phyloP scores from a whole-genome alignment of 2,329 filamentous ascomycete genomes.

The Esteya vermicola region DNA sequence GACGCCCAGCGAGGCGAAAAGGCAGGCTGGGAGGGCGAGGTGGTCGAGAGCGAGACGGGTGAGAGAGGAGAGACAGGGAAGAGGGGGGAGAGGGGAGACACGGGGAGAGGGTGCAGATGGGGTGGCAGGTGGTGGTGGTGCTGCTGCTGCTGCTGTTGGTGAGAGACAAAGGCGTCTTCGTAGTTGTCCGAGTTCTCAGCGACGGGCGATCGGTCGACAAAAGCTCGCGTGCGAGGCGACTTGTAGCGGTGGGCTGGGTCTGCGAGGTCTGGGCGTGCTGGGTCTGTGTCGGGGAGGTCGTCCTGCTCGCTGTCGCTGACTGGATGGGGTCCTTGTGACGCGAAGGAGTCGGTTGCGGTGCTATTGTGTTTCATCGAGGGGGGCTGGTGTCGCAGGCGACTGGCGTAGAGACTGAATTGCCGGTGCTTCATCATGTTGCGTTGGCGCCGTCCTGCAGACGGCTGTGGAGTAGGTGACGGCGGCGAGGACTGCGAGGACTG shows the following conservation, averaged over 20 bases:
- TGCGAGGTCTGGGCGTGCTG: too few relatives aligned
- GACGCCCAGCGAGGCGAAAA: conserved; percentile 33
- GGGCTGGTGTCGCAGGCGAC: conserved; percentile 12
- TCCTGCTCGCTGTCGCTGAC: conserved; percentile 4
- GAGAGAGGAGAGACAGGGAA: conserved; percentile 12
- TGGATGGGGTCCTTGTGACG: too few relatives aligned
- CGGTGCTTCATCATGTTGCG: conserved; percentile 12
- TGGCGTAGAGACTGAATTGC: conserved; percentile 13
- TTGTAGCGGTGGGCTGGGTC: background rate
- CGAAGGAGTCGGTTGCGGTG: conserved; percentile 8
- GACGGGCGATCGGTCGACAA: background rate
- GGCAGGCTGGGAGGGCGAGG: conserved; percentile 17
- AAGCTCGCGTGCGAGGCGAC: background rate
- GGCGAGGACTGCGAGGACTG: background rate
- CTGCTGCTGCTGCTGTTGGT: background rate
- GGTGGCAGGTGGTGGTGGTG: background rate
- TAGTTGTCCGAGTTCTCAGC: conserved; percentile 3
- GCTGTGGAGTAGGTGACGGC: too few relatives aligned
- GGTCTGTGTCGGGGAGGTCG: background rate
- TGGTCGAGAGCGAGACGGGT: conserved; percentile 5
- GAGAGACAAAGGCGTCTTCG: background rate
- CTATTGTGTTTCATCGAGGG: conserved; percentile 17
- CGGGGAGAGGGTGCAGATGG: conserved; percentile 6
- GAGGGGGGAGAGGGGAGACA: background rate
- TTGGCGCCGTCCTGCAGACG: too few relatives aligned